These are phyloP conservation scores for Conticribra guillardii DNA, from an alignment of 108 stramenopile genomes.

Conservation along the genomic window DNA sequence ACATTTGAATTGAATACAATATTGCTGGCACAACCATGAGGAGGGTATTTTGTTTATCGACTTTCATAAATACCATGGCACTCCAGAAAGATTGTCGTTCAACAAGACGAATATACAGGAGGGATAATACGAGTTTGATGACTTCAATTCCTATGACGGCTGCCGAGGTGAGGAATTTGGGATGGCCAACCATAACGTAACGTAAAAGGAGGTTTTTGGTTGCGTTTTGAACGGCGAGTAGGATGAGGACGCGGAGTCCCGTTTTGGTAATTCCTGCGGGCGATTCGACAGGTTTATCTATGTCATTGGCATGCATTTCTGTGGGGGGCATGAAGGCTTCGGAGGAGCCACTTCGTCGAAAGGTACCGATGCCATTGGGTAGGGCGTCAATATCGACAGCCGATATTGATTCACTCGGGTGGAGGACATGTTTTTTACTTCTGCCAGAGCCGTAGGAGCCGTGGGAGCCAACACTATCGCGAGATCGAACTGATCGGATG, in stretches of 20 bases:
- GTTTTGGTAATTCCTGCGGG: slow-evolving; percentile 28
- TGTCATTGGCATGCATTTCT: too few relatives aligned
- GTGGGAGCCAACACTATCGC: too few relatives aligned
- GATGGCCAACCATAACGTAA: slow-evolving; percentile 79
- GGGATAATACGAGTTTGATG: slow-evolving; percentile 62
- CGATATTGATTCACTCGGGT: slow-evolving; percentile 10
- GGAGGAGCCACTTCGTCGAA: too few relatives aligned
- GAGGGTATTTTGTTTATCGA: slow-evolving; percentile 75
- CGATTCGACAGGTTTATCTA: too few relatives aligned
- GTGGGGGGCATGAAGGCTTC: too few relatives aligned
- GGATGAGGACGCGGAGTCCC: slow-evolving; percentile 70
- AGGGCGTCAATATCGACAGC: slow-evolving; percentile 17
- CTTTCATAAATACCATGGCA: slow-evolving; percentile 59
- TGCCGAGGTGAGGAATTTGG: slow-evolving; percentile 72
- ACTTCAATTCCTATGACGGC: slow-evolving; percentile 79
- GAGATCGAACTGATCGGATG: too few relatives aligned
- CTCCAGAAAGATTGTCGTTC: slow-evolving; percentile 40
- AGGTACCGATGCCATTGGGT: too few relatives aligned
- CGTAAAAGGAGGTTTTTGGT: slow-evolving; percentile 83
- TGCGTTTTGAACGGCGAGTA: slow-evolving; percentile 85
- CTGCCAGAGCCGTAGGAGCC: too few relatives aligned
- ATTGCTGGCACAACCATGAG: slow-evolving; percentile 91
- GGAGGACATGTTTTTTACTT: slow-evolving; percentile 1
- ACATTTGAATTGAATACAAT: slow-evolving; percentile 95
- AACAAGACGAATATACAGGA: slow-evolving; percentile 64